Conservation (phyloP, 2,329 filamentous ascomycete species). For the Fusarium pseudograminearum region DNA sequence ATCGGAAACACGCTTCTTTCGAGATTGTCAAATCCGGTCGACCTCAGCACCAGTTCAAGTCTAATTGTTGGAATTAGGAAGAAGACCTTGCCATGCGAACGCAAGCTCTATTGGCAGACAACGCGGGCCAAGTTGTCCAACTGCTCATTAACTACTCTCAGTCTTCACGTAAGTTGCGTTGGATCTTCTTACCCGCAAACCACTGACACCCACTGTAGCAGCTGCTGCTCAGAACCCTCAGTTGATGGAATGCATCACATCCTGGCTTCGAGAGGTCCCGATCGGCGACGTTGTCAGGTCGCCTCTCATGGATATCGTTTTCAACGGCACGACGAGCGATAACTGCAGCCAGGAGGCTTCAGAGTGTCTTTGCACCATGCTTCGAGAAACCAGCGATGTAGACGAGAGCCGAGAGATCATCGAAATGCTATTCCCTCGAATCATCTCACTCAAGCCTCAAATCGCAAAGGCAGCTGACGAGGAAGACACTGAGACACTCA, state of each 20-base stretch:
- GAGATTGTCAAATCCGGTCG: conserved; percentile 53
- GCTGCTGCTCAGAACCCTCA: conserved; percentile 87
- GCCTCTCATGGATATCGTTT: conserved; percentile 82
- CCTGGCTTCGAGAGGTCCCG: conserved; percentile 95
- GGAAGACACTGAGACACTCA: conserved; percentile 87
- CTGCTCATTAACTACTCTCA: conserved; percentile 91
- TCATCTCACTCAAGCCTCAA: conserved; percentile 81
- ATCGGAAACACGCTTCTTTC: conserved; percentile 52
- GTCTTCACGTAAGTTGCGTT: conserved; percentile 78
- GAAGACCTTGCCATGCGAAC: conserved; percentile 91
- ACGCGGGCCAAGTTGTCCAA: conserved; percentile 86
- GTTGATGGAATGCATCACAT: conserved; percentile 94
- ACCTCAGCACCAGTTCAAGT: conserved; percentile 52
- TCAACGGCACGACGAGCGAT: conserved; percentile 81
- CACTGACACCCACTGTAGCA: conserved; percentile 60
- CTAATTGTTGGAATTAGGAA: conserved; percentile 76
- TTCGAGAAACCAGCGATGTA: conserved; percentile 91
- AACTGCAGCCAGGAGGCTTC: conserved; percentile 87
- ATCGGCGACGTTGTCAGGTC: conserved; percentile 86
- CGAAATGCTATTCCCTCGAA: conserved; percentile 81
- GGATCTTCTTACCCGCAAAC: not conserved
- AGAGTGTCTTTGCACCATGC: conserved; percentile 92
- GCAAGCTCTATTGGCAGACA: conserved; percentile 88
- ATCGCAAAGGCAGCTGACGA: conserved; percentile 80
- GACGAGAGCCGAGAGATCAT: conserved; percentile 90